phyloP scores from a whole-genome alignment of 768 basidiomycete genomes.

The Lanmaoa pseudosensibilis region DNA sequence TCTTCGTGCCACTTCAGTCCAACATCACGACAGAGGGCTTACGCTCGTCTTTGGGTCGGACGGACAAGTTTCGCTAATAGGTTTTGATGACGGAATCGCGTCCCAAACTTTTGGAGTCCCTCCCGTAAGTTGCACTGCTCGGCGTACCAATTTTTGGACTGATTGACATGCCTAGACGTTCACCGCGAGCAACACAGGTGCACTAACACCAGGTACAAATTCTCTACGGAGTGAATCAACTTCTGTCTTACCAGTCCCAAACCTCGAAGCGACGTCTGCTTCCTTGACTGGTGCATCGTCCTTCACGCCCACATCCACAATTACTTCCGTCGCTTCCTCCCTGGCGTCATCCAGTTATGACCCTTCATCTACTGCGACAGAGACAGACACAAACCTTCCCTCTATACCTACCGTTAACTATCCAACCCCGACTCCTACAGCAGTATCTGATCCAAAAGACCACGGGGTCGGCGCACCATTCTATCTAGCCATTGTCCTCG shows the following conservation, averaged over 20 bases:
- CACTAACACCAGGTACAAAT: constrained; percentile 2
- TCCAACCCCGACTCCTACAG: constrained; percentile 25
- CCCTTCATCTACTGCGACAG: constrained; percentile 5
- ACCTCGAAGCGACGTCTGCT: constrained; percentile 22
- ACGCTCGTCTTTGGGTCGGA: constrained; percentile 29
- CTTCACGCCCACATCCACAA: constrained; percentile 1
- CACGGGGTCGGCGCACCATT: constrained; percentile 39
- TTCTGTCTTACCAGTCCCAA: constrained; percentile 12
- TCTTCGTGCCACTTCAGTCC: constrained; percentile 9
- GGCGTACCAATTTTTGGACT: neutral
- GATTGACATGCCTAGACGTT: constrained; percentile 11
- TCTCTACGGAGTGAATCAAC: neutral
- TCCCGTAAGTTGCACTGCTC: constrained; percentile 3
- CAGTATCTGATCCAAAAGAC: constrained; percentile 19
- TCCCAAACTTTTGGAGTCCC: neutral
- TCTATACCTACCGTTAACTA: constrained; percentile 25
- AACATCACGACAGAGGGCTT: constrained; percentile 19
- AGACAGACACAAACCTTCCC: constrained; percentile 22
- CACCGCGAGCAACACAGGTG: neutral
- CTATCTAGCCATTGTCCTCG: constrained; percentile 53
- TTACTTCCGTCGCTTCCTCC: neutral
- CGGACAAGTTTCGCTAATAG: constrained; percentile 30
- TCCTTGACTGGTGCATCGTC: constrained; percentile 2
- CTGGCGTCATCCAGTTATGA: constrained; percentile 5
- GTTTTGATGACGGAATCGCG: constrained; percentile 6